Conservation (phyloP, 2,329 filamentous ascomycete species). For the Metarhizium anisopliae region DNA sequence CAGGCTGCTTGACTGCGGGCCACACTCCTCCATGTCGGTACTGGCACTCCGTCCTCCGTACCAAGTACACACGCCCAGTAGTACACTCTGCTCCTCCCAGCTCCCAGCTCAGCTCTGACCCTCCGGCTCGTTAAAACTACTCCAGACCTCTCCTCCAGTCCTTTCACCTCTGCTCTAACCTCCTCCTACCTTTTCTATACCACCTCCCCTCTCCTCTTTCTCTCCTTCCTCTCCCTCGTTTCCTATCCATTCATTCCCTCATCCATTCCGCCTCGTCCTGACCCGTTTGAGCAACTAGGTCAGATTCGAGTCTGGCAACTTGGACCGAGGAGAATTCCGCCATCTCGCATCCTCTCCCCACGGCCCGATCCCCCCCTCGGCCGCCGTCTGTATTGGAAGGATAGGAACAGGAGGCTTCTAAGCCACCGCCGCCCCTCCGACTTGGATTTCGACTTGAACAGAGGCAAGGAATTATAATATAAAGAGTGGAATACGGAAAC, state of each 20-base stretch:
- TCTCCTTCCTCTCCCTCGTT: conserved; percentile 29
- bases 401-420: conserved; percentile 19
- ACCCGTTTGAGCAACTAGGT: conserved; percentile 25
- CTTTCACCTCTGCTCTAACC: conserved; percentile 44
- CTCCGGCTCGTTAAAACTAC: conserved; percentile 24
- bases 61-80: neutral
- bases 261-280: conserved; percentile 40
- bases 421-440: conserved; percentile 11
- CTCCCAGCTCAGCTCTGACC: conserved; percentile 8
- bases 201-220: conserved; percentile 30
- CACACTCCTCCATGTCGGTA: neutral
- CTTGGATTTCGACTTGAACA: conserved; percentile 5
- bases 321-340: conserved; percentile 26
- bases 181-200: conserved; percentile 32
- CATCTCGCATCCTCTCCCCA: conserved; percentile 15
- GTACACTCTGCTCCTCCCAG: neutral
- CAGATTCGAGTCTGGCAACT: conserved; percentile 18
- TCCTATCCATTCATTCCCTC: conserved; percentile 46
- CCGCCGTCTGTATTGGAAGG: conserved; percentile 17
- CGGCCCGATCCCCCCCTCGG: conserved; percentile 9
- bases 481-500: conserved; percentile 15
- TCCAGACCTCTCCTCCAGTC: conserved; percentile 40
- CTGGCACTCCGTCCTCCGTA: neutral
- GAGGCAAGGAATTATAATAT: conserved; percentile 11
- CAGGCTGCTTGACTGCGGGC: neutral